Conservation (phyloP, 78 protist species). For the Monocercomonoides exilis region DNA sequence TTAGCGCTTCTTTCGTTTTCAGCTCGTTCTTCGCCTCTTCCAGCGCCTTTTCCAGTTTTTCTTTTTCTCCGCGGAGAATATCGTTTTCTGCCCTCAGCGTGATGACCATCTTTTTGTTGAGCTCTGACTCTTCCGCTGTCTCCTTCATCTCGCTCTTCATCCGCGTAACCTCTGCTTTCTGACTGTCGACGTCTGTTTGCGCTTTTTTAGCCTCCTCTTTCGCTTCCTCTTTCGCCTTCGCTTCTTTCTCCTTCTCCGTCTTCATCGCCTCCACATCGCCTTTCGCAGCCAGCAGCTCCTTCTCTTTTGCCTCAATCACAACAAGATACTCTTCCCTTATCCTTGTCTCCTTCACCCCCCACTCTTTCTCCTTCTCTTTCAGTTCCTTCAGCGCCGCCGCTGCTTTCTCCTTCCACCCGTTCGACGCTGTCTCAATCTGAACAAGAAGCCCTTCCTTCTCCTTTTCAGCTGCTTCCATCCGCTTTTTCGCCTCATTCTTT, state of each 20-base stretch:
- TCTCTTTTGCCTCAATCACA: neutral
- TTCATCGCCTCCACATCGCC: neutral
- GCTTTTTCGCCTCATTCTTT: neutral
- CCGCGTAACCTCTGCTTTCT: too few species aligned
- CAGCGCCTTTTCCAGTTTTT: neutral
- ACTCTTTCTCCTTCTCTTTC: neutral
- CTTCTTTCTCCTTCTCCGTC: neutral
- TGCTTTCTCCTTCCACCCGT: neutral
- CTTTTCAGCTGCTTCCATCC: neutral
- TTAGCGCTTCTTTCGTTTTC: neutral
- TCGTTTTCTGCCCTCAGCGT: too few species aligned
- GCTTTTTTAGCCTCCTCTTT: neutral
- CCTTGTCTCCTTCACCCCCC: neutral
- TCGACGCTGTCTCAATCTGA: neutral
- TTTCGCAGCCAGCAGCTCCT: neutral
- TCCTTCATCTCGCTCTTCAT: too few species aligned
- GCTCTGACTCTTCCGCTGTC: too few species aligned
- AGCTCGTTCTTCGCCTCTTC: neutral
- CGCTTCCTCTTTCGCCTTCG: neutral
- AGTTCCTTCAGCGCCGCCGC: neutral
- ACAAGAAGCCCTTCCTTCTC: neutral
- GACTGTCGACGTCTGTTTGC: neutral
- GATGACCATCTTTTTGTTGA: too few species aligned
- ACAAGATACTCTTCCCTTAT: neutral
- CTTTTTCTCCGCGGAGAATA: neutral